Conservation (phyloP, 441 rosid species). For the Corymbia calophylla region DNA sequence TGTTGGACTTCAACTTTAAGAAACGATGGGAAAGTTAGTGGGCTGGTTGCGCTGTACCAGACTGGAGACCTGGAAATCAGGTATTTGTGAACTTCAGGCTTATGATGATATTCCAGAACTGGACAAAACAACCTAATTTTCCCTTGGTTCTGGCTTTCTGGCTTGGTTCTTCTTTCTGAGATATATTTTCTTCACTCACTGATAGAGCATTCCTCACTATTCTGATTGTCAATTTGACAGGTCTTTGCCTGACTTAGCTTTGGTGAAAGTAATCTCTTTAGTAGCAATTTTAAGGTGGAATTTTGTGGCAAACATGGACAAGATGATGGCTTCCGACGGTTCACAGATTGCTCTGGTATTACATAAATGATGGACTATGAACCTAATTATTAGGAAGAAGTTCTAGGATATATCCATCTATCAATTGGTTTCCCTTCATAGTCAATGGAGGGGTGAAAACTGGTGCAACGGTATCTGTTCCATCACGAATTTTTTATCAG, state of each 20-base stretch:
- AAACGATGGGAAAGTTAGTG: conserved; percentile 39
- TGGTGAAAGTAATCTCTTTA: conserved; percentile 50
- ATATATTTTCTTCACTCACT: background rate
- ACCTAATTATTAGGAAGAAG: background rate
- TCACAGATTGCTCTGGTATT: conserved; percentile 21
- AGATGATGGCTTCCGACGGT: conserved; percentile 35
- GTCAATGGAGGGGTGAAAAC: background rate
- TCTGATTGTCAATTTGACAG: conserved; percentile 21
- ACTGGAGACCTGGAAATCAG: conserved; percentile 61
- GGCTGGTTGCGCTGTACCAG: conserved; percentile 41
- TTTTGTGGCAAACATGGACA: conserved; percentile 50
- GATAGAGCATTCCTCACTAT: background rate
- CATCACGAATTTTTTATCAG: background rate
- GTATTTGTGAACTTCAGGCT: conserved; percentile 13
- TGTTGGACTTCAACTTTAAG: conserved; percentile 51
- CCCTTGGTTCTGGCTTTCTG: background rate
- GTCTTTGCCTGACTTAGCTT: conserved; percentile 50
- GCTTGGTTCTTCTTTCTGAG: background rate
- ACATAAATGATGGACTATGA: background rate
- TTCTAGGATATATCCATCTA: background rate
- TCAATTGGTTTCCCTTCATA: background rate
- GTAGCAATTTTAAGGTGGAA: conserved; percentile 58
- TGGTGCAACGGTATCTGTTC: conserved; percentile 27
- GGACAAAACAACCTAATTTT: background rate
- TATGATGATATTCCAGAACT: background rate